Conservation (phyloP, 75 land plant species). For the Selaginella moellendorffii region DNA sequence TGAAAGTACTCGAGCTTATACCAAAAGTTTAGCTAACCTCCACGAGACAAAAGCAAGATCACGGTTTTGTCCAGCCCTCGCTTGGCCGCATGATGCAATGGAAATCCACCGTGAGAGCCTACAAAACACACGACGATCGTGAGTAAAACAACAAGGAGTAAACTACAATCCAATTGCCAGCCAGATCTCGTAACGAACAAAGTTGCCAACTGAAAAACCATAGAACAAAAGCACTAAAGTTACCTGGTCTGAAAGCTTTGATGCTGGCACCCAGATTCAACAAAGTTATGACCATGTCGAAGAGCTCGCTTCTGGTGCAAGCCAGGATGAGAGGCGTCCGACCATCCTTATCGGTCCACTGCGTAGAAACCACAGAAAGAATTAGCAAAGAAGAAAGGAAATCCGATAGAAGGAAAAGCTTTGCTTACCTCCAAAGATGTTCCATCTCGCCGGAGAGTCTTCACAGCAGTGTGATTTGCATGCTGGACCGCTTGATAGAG, state of each 20-base stretch:
- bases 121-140: constrained; percentile 2
- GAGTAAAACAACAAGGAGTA: too few relatives aligned
- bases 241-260: constrained; percentile 79
- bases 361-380: constrained; percentile 5
- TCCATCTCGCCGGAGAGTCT: constrained; percentile 5
- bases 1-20: too few relatives aligned
- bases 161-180: not conserved
- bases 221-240: too few relatives aligned
- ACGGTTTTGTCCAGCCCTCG: not conserved
- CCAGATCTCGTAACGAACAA: not conserved
- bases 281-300: constrained; percentile 50
- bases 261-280: constrained; percentile 77
- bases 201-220: too few relatives aligned
- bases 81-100: constrained; percentile 11
- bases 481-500: constrained; percentile 1
- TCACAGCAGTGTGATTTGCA: not conserved
- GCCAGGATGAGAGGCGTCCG: constrained; percentile 80
- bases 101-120: constrained; percentile 78
- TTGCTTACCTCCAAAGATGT: constrained; percentile 2
- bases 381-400: not conserved
- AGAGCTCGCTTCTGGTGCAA: constrained; percentile 48
- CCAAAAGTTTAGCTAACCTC: not conserved
- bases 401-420: too few relatives aligned
- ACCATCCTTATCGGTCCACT: constrained; percentile 91
- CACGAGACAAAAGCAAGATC: not conserved